Percentiles rank a stretch among this genome's conserved stretches.
These are phyloP conservation scores for Diaporthe sp. DNA, from an alignment of 2,329 filamentous ascomycete genomes.

Conservation along the genomic window DNA sequence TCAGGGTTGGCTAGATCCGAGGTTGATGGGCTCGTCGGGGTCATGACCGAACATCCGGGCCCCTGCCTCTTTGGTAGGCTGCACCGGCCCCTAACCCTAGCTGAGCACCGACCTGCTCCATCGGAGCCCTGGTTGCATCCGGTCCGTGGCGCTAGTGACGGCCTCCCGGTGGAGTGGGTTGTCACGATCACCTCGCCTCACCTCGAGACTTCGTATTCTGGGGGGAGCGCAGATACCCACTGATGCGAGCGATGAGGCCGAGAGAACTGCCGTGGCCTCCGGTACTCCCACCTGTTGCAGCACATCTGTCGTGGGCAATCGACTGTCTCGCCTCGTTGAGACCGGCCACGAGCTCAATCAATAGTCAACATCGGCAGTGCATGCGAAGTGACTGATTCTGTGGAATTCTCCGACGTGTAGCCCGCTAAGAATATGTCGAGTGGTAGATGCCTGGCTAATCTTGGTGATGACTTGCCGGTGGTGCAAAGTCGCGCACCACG, in stretches of 20 bases:
- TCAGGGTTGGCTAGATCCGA: neutral
- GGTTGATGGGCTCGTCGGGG: neutral
- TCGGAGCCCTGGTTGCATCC: neutral
- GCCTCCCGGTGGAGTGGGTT: neutral
- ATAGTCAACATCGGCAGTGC: neutral
- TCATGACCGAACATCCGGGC: neutral
- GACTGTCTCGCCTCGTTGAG: neutral
- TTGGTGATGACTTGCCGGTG: neutral
- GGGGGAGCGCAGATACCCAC: neutral
- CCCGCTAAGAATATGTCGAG: neutral
- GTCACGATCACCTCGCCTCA: neutral
- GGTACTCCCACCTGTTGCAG: neutral
- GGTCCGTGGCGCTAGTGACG: neutral
- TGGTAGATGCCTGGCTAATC: neutral
- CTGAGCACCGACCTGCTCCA: neutral
- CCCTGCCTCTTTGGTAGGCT: neutral
- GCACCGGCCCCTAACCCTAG: neutral
- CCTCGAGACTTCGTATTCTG: neutral
- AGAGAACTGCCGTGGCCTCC: constrained; percentile 17
- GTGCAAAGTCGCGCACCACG: constrained; percentile 13
- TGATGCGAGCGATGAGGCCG: constrained; percentile 3
- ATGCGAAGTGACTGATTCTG: neutral
- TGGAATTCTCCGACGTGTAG: constrained; percentile 1
- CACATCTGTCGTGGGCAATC: neutral
- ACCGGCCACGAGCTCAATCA: neutral